phyloP scores from a whole-genome alignment of 345 rosid species.

The Eutrema yunnanense region DNA sequence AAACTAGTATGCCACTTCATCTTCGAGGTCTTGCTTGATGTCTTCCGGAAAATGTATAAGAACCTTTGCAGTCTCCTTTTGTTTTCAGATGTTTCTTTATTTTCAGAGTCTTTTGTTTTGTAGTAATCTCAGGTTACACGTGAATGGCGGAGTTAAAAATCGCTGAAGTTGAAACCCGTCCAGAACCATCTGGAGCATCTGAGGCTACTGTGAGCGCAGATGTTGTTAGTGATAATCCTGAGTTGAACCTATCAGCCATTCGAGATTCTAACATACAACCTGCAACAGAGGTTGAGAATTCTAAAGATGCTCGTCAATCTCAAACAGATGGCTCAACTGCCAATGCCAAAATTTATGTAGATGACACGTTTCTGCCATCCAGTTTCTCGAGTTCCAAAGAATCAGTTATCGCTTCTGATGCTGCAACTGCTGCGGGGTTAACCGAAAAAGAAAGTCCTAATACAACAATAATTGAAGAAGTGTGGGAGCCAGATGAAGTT shows the following conservation, averaged over 20 bases:
- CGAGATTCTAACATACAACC: slow-evolving; percentile 11
- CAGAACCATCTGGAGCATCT: slow-evolving; percentile 13
- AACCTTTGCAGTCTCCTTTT: neutral
- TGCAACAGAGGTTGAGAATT: neutral
- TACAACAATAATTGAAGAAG: slow-evolving; percentile 3
- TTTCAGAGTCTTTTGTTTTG: neutral
- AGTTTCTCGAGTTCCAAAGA: neutral
- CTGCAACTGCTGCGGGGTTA: neutral
- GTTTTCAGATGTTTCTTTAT: neutral
- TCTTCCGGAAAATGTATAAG: neutral
- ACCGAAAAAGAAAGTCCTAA: slow-evolving; percentile 3
- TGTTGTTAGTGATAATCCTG: slow-evolving; percentile 24
- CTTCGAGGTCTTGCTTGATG: too few relatives aligned
- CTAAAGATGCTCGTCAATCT: slow-evolving; percentile 21
- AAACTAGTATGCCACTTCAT: too few relatives aligned
- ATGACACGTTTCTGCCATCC: neutral
- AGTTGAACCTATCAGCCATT: neutral
- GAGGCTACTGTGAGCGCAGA: slow-evolving; percentile 2
- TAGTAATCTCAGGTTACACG: slow-evolving; percentile 25
- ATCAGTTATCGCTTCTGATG: neutral
- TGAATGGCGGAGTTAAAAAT: slow-evolving; percentile 44
- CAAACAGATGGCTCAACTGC: slow-evolving; percentile 1
- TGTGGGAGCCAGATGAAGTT: slow-evolving; percentile 24
- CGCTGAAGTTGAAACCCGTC: slow-evolving; percentile 18
- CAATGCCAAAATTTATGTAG: slow-evolving; percentile 2